Evolutionary conservation across 2,329 filamentous ascomycete genomes (phyloP).

Genomic region (Apiospora arundinis): DNA sequence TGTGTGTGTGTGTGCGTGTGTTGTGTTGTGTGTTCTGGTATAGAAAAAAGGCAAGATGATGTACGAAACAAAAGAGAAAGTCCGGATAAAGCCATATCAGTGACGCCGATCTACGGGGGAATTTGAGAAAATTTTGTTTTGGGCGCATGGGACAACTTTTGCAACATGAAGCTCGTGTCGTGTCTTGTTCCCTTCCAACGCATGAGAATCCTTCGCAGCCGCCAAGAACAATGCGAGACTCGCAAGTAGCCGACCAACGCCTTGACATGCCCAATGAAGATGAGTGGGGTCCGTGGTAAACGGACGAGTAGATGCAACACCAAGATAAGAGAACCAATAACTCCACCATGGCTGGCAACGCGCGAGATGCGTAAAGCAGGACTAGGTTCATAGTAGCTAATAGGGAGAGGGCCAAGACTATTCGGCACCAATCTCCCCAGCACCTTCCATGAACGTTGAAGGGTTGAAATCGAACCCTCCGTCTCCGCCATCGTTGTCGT

Average conservation of each 20-base stretch:
- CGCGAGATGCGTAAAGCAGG: slow-evolving; percentile 11
- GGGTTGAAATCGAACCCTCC: slow-evolving; percentile 22
- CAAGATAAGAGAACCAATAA: slow-evolving; percentile 6
- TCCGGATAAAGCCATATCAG: slow-evolving; percentile 19
- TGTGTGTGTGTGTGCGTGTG: slow-evolving; percentile 11
- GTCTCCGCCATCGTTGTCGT: slow-evolving; percentile 14
- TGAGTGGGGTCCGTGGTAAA: slow-evolving; percentile 14
- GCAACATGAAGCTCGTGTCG: slow-evolving; percentile 24
- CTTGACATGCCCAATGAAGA: slow-evolving; percentile 38
- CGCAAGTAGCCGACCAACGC: slow-evolving; percentile 38
- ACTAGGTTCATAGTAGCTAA: not conserved
- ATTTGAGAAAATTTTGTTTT: slow-evolving; percentile 17
- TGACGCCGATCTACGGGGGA: slow-evolving; percentile 21
- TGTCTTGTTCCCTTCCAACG: slow-evolving; percentile 24
- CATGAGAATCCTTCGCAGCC: slow-evolving; percentile 23
- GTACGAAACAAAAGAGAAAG: slow-evolving; percentile 19
- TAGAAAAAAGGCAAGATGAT: slow-evolving; percentile 16
- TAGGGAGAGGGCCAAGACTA: slow-evolving; percentile 40
- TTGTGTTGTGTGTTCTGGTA: slow-evolving; percentile 16
- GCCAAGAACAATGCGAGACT: slow-evolving; percentile 21
- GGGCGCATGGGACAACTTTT: slow-evolving; percentile 19
- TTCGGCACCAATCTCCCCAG: slow-evolving; percentile 63
- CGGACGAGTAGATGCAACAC: slow-evolving; percentile 25
- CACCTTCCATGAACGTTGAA: slow-evolving; percentile 53
- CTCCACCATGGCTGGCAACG: slow-evolving; percentile 13